Evolutionary conservation across 306 rosid genomes (phyloP).

Genomic region (Lathyrus tuberosus): DNA sequence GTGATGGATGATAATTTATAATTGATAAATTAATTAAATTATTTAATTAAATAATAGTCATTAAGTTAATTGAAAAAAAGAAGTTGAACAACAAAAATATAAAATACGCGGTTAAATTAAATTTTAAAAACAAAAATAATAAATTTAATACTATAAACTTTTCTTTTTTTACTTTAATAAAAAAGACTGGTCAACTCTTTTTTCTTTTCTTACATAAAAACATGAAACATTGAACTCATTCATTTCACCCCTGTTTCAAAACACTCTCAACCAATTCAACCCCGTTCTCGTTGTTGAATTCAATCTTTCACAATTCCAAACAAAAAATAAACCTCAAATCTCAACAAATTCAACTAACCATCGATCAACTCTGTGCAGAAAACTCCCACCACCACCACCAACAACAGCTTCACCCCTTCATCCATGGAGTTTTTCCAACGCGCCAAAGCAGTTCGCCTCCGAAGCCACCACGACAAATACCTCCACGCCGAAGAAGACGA

Average conservation of each 20-base stretch:
- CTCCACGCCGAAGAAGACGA: conserved; percentile 79
- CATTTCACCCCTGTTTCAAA: background rate
- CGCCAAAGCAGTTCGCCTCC: conserved; percentile 77
- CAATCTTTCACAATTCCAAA: background rate
- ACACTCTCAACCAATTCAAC: background rate
- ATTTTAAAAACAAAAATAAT: no score
- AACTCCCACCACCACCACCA: background rate
- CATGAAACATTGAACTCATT: background rate
- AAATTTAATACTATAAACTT: no score
- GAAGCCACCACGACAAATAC: conserved; percentile 82
- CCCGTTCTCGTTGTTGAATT: background rate
- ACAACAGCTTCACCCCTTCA: conserved; percentile 15
- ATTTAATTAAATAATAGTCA: no score
- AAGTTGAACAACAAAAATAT: no score
- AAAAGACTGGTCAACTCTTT: background rate
- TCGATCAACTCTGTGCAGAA: background rate
- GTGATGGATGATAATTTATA: no score
- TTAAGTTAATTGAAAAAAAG: no score
- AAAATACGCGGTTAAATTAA: no score
- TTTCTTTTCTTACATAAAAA: conserved; percentile 1
- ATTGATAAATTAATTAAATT: no score
- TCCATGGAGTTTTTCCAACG: conserved; percentile 65
- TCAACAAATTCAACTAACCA: background rate
- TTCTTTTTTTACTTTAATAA: no score
- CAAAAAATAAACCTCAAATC: background rate